Evolutionary conservation across 1,284 basidiomycete species (phyloP), one percentile per base, ranked within the genome.

Genomic region (Boletellus sp.): DNA sequence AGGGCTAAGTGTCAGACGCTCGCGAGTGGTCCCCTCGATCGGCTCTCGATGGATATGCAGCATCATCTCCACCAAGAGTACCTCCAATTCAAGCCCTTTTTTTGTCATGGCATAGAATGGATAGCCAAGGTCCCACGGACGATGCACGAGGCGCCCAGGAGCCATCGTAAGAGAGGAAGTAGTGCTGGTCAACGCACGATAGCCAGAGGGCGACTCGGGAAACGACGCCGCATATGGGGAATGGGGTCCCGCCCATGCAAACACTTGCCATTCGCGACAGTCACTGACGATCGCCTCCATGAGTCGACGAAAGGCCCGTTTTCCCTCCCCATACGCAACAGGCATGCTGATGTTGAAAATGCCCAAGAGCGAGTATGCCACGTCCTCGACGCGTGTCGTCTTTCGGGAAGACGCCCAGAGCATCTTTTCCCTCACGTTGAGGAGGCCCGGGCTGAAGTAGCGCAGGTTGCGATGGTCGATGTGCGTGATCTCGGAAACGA

Each of bases 41-140:
- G 47, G 47, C 38, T 61, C 49, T 22, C 57, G 46, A 13, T 33
- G 38, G 15, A 60, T 57, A 24, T 62, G 54, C 18, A 60, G 18
- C 62, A 64, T 64, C 54, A 60, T 58, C 10, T 64, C 60, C 2
- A 60, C 51, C 47, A 61, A 49, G 35, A 61, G 50, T 2, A 64
- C 54, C 26, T 60, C 46, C 28, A 62, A n/a, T 15, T 62, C 49
- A 6, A 60, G 33, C 21, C 61, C 61, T 42, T 50, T 62, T 22
- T 64, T 64, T 11, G 54, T 60, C 51, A 52, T 51, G 6, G 44
- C 37, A 44, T 60, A 64, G 41, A 60, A 61, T 16, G 60, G 60
- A 30, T 58, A 48, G 3, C 60, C 62, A 2, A 50, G 35, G 18
- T 55, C 58, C 50, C 46, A 52, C 3, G 51, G 58, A 37, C 53